A percentile compares a stretch with the other conserved stretches of the same genome.
phyloP scores from a whole-genome alignment of 2,329 filamentous ascomycete genomes.

The Metarhizium sp. region DNA sequence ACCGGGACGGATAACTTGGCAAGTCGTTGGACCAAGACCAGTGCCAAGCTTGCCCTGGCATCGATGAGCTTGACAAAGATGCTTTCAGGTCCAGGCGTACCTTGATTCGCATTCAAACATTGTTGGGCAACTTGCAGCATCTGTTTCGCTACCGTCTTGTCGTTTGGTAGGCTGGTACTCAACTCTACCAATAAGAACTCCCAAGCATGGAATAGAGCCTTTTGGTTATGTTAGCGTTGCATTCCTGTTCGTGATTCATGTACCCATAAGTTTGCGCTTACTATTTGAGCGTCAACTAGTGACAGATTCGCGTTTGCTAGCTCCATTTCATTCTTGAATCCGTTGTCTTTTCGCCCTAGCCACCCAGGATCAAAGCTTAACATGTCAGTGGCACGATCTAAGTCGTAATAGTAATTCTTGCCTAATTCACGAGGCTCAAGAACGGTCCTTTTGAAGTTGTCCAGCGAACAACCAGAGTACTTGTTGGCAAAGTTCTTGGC shows the following conservation, averaged over 20 bases:
- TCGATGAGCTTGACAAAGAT: constrained; percentile 76
- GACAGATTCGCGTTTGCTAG: constrained; percentile 86
- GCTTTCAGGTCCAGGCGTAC: constrained; percentile 61
- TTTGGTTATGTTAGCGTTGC: not conserved
- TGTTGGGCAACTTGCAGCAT: constrained; percentile 67
- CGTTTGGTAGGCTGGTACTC: constrained; percentile 50
- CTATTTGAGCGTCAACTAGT: constrained; percentile 83
- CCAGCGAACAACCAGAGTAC: constrained; percentile 64
- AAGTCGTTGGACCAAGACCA: constrained; percentile 74
- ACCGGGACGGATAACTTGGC: constrained; percentile 46
- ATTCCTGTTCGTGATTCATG: constrained; percentile 9
- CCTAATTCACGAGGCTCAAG: constrained; percentile 60
- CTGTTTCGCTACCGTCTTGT: constrained; percentile 51
- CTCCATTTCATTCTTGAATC: constrained; percentile 74
- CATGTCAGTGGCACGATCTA: constrained; percentile 65
- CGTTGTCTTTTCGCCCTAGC: constrained; percentile 57
- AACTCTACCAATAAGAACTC: constrained; percentile 80
- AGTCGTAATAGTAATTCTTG: constrained; percentile 73
- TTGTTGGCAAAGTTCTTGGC: constrained; percentile 73
- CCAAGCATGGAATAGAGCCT: constrained; percentile 82
- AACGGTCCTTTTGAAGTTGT: constrained; percentile 69
- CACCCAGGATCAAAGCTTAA: constrained; percentile 71
- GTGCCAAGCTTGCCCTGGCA: constrained; percentile 67
- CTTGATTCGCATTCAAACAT: constrained; percentile 70
- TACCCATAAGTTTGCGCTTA: constrained; percentile 31